Conservation (phyloP, 2,329 filamentous ascomycete genomes). For the Trichoderma harzianum region DNA sequence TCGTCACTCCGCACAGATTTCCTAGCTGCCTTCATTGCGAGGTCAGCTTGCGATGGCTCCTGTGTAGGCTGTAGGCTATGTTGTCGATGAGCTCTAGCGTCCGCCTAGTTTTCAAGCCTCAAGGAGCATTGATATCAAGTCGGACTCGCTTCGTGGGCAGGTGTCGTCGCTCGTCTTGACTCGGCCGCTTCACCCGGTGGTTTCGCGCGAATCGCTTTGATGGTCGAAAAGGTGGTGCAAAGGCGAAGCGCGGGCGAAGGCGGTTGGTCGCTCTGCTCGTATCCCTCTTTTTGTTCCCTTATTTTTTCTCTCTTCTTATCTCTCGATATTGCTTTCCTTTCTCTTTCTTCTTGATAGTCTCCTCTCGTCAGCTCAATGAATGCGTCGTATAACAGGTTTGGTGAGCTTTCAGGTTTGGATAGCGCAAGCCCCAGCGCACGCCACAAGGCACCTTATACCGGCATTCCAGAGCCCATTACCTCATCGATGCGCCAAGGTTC, state of each 20-base stretch:
- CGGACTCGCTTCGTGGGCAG: not conserved
- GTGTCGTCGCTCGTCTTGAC: not conserved
- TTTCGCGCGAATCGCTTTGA: not conserved
- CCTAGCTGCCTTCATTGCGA: not conserved
- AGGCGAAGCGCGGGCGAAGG: not conserved
- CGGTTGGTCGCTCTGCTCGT: not conserved
- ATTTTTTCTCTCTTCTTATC: not conserved
- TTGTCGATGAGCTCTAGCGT: not conserved
- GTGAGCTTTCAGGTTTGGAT: not conserved
- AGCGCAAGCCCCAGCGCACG: slow-evolving; percentile 3
- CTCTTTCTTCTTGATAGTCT: not conserved
- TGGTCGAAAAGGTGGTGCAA: not conserved
- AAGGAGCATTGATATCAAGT: not conserved
- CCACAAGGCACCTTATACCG: slow-evolving; percentile 7
- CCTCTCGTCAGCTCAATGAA: not conserved
- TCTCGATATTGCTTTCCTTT: not conserved
- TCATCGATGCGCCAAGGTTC: slow-evolving; percentile 9
- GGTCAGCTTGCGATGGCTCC: not conserved
- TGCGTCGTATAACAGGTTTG: not conserved
- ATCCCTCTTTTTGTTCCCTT: not conserved
- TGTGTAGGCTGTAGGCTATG: not conserved
- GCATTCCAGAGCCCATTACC: slow-evolving; percentile 2
- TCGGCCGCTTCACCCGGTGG: not conserved
- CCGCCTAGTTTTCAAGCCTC: not conserved
- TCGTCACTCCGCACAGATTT: not conserved